A percentile compares a stretch with the other conserved stretches of the same genome.
phyloP scores from a whole-genome alignment of 2,329 filamentous ascomycete genomes.

The Arthrobotrys conoides region DNA sequence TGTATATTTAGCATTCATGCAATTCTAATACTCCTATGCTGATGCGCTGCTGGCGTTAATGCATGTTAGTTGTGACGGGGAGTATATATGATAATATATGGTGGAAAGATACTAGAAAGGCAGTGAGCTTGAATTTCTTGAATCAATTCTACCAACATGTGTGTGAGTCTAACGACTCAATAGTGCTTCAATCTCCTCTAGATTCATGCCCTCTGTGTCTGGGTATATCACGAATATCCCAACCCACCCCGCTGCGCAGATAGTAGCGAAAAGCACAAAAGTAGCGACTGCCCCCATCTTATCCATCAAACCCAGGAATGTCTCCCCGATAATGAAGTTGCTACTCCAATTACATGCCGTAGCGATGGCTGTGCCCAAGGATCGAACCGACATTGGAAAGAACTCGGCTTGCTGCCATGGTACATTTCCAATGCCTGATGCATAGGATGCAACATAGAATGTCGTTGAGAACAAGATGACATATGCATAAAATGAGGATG shows the following conservation, averaged over 20 bases:
- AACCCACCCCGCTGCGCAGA: slow-evolving; percentile 69
- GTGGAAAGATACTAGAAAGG: neutral
- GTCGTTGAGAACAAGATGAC: slow-evolving; percentile 82
- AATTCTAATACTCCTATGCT: neutral
- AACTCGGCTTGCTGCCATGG: slow-evolving; percentile 91
- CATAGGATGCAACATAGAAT: slow-evolving; percentile 87
- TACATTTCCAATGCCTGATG: slow-evolving; percentile 88
- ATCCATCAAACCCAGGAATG: slow-evolving; percentile 90
- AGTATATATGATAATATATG: too few relatives aligned
- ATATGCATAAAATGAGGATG: slow-evolving; percentile 64
- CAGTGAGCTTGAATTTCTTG: neutral
- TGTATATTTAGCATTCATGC: slow-evolving; percentile 4
- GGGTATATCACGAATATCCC: slow-evolving; percentile 71
- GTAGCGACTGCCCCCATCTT: slow-evolving; percentile 68
- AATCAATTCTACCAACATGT: neutral
- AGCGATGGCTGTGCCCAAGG: slow-evolving; percentile 78
- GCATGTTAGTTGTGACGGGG: too few relatives aligned
- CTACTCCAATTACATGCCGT: slow-evolving; percentile 89
- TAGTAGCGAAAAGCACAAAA: slow-evolving; percentile 56
- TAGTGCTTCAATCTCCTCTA: slow-evolving; percentile 69
- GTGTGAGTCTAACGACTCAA: slow-evolving; percentile 40
- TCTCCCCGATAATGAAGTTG: slow-evolving; percentile 88
- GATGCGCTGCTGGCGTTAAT: too few relatives aligned
- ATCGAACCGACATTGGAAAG: slow-evolving; percentile 82
- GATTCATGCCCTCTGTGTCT: slow-evolving; percentile 72